Conservation (phyloP, 345 rosid species). For the Erysimum cheiranthoides region DNA sequence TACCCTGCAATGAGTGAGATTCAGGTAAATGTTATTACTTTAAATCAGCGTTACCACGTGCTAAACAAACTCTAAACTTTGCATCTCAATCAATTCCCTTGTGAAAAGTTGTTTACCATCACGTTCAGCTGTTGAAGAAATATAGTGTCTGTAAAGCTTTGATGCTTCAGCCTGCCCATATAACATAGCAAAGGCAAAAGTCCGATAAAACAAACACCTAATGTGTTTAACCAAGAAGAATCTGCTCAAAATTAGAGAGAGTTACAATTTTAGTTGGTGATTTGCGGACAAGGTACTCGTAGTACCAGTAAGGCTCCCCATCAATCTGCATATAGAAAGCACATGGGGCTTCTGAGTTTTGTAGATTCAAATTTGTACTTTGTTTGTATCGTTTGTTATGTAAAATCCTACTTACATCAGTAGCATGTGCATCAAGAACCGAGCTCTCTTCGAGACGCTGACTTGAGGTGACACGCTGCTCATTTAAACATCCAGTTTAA, state of each 20-base stretch:
- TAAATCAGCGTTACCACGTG: background rate
- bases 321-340: slow-evolving; percentile 56
- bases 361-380: background rate
- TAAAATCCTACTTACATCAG: slow-evolving; percentile 55
- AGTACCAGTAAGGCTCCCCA: slow-evolving; percentile 90
- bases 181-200: background rate
- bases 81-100: slow-evolving; percentile 10
- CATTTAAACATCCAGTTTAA: slow-evolving; percentile 25
- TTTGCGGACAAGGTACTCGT: slow-evolving; percentile 89
- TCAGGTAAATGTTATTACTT: background rate
- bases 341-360: background rate
- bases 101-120: slow-evolving; percentile 66
- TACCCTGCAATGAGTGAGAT: slow-evolving; percentile 61
- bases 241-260: slow-evolving; percentile 17
- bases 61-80: background rate
- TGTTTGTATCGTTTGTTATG: background rate
- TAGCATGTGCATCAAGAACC: slow-evolving; percentile 78
- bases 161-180: slow-evolving; percentile 72
- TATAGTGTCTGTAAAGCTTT: slow-evolving; percentile 77
- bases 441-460: slow-evolving; percentile 91
- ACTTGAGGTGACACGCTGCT: slow-evolving; percentile 92
- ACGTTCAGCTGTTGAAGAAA: slow-evolving; percentile 83
- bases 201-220: slow-evolving; percentile 15
- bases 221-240: background rate
- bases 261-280: slow-evolving; percentile 76